phyloP scores from a whole-genome alignment of 1,139 yeast species.

The Pichia sp. region DNA sequence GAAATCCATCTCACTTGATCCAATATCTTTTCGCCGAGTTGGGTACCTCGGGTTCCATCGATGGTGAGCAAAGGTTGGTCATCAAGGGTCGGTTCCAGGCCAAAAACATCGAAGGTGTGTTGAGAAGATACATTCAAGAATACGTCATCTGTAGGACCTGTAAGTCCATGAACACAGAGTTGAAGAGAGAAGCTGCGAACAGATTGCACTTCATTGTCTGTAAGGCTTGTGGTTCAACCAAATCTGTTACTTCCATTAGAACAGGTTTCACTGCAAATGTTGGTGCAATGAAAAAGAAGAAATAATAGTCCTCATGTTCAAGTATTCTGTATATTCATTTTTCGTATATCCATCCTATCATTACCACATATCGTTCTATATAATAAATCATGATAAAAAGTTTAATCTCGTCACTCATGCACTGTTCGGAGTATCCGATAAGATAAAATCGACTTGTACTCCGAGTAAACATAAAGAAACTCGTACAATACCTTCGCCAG shows the following conservation, averaged over 20 bases:
- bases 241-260: slow-evolving; percentile 96
- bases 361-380: background rate
- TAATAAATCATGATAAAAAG: background rate
- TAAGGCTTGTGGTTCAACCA: slow-evolving; percentile 95
- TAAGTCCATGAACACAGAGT: slow-evolving; percentile 93
- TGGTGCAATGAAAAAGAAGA: slow-evolving; percentile 61
- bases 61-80: slow-evolving; percentile 93
- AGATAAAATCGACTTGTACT: background rate
- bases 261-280: slow-evolving; percentile 99
- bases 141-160: slow-evolving; percentile 98
- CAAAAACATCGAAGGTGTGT: slow-evolving; percentile 92
- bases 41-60: slow-evolving; percentile 99
- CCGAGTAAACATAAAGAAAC: background rate
- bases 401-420: background rate
- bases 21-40: slow-evolving; percentile 96
- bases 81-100: slow-evolving; percentile 98
- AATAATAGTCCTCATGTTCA: slow-evolving; percentile 20
- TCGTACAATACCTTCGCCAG: slow-evolving; percentile 1
- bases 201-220: slow-evolving; percentile 97
- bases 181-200: slow-evolving; percentile 91
- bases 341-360: background rate
- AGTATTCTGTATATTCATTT: slow-evolving; percentile 4
- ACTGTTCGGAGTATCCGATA: background rate
- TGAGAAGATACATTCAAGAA: slow-evolving; percentile 94
- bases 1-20: slow-evolving; percentile 95